Percentiles rank a stretch among this genome's conserved stretches.
Evolutionary conservation across 495 filamentous ascomycete species (phyloP).

Genomic region (Xylaria longipes): DNA sequence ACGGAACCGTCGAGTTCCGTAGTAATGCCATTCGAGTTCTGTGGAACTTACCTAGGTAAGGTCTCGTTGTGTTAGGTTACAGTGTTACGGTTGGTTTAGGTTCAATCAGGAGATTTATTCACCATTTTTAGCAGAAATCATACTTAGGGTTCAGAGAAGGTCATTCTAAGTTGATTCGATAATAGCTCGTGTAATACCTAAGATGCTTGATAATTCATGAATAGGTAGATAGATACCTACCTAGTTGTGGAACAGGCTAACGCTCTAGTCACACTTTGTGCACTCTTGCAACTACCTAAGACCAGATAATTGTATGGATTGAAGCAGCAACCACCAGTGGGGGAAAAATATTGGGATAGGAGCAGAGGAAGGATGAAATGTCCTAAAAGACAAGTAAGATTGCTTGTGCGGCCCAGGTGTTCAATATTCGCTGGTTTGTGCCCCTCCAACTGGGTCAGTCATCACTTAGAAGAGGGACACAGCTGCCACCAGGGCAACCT

Average conservation of each 20-base stretch:
- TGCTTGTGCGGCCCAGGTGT: constrained; percentile 10
- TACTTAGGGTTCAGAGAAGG: not conserved
- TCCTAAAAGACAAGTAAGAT: not conserved
- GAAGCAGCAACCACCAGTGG: too few relatives aligned
- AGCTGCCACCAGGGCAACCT: not conserved
- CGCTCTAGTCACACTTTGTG: not conserved
- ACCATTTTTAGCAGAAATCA: not conserved
- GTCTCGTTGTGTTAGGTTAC: too few relatives aligned
- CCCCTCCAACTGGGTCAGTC: constrained; percentile 12
- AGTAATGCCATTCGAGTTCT: not conserved
- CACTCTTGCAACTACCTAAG: not conserved
- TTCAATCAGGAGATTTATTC: not conserved
- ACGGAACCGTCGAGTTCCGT: not conserved
- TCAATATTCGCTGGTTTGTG: constrained; percentile 12
- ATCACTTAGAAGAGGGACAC: not conserved
- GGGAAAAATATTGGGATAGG: not conserved
- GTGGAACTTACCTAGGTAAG: not conserved
- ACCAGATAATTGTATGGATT: not conserved
- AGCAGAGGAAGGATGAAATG: not conserved
- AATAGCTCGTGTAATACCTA: not conserved
- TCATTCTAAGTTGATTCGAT: not conserved
- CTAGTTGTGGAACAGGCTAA: not conserved
- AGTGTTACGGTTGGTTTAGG: not conserved
- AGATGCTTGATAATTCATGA: not conserved
- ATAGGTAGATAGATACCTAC: not conserved